Evolutionary conservation across 257 asterid species (phyloP).

Genomic region (Capsicum baccatum): DNA sequence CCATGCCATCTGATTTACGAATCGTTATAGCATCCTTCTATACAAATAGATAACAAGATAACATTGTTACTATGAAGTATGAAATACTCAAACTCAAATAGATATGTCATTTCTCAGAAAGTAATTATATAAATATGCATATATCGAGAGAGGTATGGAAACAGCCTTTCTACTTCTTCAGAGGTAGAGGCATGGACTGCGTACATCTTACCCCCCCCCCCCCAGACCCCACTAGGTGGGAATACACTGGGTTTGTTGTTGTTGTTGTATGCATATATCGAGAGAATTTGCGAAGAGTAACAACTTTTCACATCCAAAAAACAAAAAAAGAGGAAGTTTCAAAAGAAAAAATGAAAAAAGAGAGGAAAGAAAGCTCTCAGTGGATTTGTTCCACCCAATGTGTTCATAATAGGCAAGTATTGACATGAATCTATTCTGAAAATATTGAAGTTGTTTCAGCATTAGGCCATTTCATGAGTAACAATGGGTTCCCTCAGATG

Average conservation of each 20-base stretch:
- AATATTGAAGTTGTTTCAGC: neutral
- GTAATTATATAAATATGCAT: neutral
- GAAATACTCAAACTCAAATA: neutral
- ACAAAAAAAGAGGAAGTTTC: neutral
- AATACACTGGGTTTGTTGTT: too few relatives aligned
- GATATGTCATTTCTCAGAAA: neutral
- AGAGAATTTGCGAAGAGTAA: neutral
- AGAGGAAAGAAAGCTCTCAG: neutral
- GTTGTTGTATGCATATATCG: neutral
- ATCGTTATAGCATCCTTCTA: constrained; percentile 10
- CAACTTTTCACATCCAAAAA: neutral
- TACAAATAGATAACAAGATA: constrained; percentile 25
- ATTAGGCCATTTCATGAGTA: neutral
- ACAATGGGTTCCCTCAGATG: constrained; percentile 3
- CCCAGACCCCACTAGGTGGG: too few relatives aligned
- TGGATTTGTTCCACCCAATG: neutral
- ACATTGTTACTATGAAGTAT: neutral
- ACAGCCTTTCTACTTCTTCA: too few relatives aligned
- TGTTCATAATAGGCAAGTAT: neutral
- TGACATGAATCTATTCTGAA: neutral
- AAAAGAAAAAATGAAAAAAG: too few relatives aligned
- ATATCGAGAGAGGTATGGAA: neutral
- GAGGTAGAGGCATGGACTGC: too few relatives aligned
- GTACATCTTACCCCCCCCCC: too few relatives aligned
- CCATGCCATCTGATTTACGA: neutral